Evolutionary conservation across 441 rosid species (phyloP).

Genomic region (Iberis amara): DNA sequence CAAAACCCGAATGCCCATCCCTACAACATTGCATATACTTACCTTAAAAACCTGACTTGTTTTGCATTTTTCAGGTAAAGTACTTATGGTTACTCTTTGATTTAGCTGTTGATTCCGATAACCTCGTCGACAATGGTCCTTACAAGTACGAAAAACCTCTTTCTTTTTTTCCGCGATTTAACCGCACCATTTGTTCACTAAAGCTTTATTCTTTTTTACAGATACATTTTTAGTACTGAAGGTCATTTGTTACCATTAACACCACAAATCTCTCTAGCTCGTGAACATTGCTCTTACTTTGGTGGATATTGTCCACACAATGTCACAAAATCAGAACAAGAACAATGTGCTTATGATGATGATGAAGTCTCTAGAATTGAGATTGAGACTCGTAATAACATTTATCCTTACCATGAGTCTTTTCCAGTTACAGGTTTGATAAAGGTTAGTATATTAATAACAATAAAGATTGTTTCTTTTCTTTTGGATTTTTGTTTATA

Average conservation of each 20-base stretch:
- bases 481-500: not conserved
- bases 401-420: conserved; percentile 43
- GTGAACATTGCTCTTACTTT: conserved; percentile 80
- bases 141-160: conserved; percentile 56
- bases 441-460: conserved; percentile 46
- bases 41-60: conserved; percentile 8
- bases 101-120: conserved; percentile 80
- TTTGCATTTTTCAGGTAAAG: conserved; percentile 53
- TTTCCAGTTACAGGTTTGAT: conserved; percentile 55
- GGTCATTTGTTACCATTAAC: conserved; percentile 86
- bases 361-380: conserved; percentile 34
- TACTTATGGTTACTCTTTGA: conserved; percentile 97
- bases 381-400: conserved; percentile 25
- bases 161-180: not conserved
- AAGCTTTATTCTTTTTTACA: conserved; percentile 22
- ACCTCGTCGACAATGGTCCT: conserved; percentile 96
- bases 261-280: conserved; percentile 78
- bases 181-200: not conserved
- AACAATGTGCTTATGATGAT: conserved; percentile 35
- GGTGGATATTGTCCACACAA: conserved; percentile 69
- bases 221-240: conserved; percentile 88
- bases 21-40: conserved; percentile 15
- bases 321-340: conserved; percentile 34
- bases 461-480: not conserved
- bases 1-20: too few species aligned